These are phyloP conservation scores for Wickerhamiella domercqiae DNA, from an alignment of 805 yeast genomes.

Conservation along the genomic window DNA sequence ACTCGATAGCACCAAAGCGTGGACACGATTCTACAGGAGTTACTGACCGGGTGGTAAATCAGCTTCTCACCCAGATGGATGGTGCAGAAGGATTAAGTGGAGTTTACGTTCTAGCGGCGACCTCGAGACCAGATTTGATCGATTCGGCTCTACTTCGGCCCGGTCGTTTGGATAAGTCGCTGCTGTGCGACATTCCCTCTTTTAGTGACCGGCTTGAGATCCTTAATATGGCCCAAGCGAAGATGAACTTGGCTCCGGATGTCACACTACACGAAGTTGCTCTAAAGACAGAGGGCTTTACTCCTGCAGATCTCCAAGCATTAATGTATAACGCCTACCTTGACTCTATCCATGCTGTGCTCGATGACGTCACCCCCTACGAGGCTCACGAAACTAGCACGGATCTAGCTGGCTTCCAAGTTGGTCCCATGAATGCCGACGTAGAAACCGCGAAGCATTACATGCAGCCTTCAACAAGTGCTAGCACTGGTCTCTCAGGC, in stretches of 20 bases:
- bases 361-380: conserved; percentile 20
- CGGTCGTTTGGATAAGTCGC: conserved; percentile 86
- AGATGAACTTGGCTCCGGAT: conserved; percentile 40
- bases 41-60: conserved; percentile 94
- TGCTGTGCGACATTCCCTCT: conserved; percentile 78
- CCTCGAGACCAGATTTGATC: conserved; percentile 87
- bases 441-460: conserved; percentile 7
- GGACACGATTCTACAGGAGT: conserved; percentile 98
- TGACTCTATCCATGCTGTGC: conserved; percentile 50
- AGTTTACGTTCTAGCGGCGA: conserved; percentile 91
- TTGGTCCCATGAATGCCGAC: conserved; percentile 6
- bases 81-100: conserved; percentile 98
- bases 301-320: conserved; percentile 94
- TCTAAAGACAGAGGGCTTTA: conserved; percentile 49
- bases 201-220: conserved; percentile 60
- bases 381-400: conserved; percentile 5
- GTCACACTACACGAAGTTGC: conserved; percentile 47
- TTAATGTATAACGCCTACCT: conserved; percentile 80
- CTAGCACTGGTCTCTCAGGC: not conserved
- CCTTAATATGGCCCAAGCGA: conserved; percentile 34
- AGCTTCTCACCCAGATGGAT: conserved; percentile 94
- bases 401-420: conserved; percentile 12
- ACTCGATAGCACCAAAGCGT: conserved; percentile 91
- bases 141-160: conserved; percentile 92
- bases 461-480: not conserved